A percentile compares a stretch with the other conserved stretches of the same genome.
Evolutionary conservation across 139 green algal genomes (phyloP).

Genomic region (Chlorella sp.): DNA sequence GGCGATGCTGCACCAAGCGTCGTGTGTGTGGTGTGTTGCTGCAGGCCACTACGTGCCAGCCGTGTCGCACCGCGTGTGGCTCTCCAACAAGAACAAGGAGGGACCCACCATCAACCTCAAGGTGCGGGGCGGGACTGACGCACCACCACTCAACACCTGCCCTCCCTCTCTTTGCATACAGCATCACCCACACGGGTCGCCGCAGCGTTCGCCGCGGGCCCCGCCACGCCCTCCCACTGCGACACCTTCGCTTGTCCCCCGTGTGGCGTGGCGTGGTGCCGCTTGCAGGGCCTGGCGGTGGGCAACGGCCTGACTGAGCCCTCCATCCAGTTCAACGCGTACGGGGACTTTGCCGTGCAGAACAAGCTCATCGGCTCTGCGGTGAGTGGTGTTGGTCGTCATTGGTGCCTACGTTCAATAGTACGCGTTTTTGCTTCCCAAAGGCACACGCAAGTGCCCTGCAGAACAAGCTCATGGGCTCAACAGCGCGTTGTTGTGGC

Average conservation of each 20-base stretch:
- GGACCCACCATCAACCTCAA: conserved; percentile 47
- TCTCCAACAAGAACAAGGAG: conserved; percentile 38
- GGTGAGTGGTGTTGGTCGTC: background rate
- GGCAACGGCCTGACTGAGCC: conserved; percentile 94
- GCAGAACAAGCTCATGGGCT: conserved; percentile 17
- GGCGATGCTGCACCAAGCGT: conserved; percentile 53
- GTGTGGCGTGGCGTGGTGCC: no score
- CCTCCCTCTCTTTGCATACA: conserved; percentile 2
- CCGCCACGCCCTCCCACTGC: no score
- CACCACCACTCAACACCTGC: background rate
- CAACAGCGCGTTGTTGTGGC: background rate
- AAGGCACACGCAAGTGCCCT: no score
- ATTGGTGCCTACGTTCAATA: no score
- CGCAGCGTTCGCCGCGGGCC: no score
- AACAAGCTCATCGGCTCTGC: conserved; percentile 15
- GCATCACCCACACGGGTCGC: no score
- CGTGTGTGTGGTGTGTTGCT: conserved; percentile 15
- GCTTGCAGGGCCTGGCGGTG: conserved; percentile 60
- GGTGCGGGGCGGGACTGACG: background rate
- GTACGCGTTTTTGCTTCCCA: no score
- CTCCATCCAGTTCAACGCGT: conserved; percentile 72
- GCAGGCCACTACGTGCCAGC: conserved; percentile 62
- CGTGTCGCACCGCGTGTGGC: conserved; percentile 53
- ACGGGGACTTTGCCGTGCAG: conserved; percentile 8
- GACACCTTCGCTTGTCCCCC: no score